Base-by-base conservation (phyloP, 1,284 basidiomycete species). In the Volvariella surrecta region DNA sequence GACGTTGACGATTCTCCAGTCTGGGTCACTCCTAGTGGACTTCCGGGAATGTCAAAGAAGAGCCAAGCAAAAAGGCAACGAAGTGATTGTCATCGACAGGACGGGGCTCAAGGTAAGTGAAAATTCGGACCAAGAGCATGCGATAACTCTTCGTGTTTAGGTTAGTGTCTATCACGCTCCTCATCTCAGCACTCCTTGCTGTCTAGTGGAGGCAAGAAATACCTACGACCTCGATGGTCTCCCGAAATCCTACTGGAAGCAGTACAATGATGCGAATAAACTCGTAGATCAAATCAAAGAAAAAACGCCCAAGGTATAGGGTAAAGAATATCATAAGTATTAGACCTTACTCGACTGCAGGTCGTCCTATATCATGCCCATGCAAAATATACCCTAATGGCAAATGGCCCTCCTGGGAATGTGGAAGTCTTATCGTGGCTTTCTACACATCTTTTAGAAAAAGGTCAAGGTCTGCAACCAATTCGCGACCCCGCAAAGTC, bases 41-140 rank as follows among this genome's bases (percentile, higher is more conserved):
- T 71, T 76, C 45, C 67, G 75, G 30, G 73, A 76, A 55, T 67
- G 69, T 17, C 71, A 76, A 48, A 62, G 74, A 2, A 58, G 71
- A 38, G 67, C 63, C 34, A 70, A 70, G 1, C 52, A 62, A 30
- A 65, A 60, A 49, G 74, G 73, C 3, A 57, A 64, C 10, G 64
- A 73, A 50, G 70, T 78, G 10, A 50, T 76, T 16, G 48, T 74
- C 11, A 57, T 76, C 35, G 59, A 59, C 52, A 45, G 66, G 3
- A 55, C 61, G 31, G 71, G 68, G 16, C 47, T 37, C 8, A 56
- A 57, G 45, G 68, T 67, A 52, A 46, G 54, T 51, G 44, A 17
- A 38, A 44, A 31, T 4, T 18, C 19, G 18, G 30, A 40, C 21
- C 20, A 42, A 21, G 40, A 20, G 32, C 21, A 35, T 28, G 24